Evolutionary conservation across 495 filamentous ascomycete species (phyloP), one percentile per base, ranked within the genome.

Genomic region (Daldinia bambusicola): DNA sequence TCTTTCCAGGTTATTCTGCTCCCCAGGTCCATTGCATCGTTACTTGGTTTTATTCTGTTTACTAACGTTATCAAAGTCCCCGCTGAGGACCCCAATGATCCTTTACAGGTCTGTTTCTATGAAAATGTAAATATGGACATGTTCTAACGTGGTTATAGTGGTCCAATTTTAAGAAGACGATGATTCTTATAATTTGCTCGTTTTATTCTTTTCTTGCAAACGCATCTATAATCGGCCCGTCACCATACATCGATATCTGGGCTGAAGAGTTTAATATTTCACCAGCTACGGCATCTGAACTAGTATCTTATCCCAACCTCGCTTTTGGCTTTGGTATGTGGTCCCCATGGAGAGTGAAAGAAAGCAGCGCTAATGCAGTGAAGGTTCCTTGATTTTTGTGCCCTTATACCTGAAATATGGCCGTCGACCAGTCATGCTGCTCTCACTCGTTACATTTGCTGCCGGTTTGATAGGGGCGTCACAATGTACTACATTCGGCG

Each of bases 151-250:
- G 18, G 9, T 26, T 31, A 64, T 60, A 86, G 81, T 90, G 88
- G 88, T 80, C 86, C 1, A 80, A 74, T 31, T 84, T 83, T 74
- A 88, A 88, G 75, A 89, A 90, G 71, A 85, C 79, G 5, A 79
- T 86, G 75, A 90, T 90, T 57, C 77, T 90, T 6, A 73, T 88
- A 50, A 84, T 89, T 64, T 85, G 84, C 71, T 84, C 85, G 0
- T 62, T 87, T 18, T 90, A 89, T 69, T 89, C 87, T 0, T 90
- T 90, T 71, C 81, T 89, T 8, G 85, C 86, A 2, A 90, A 89
- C 59, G 84, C 85, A 8, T 77, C 87, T 0, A 75, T 89, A 13
- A 79, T 87, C 2, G 87, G 88, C 0, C 87, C 88, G 0, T 83
- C 86, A 0, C 86, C 88, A 0, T 90, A 90, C 73, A 88, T 89